Base-by-base conservation (phyloP, 768 basidiomycete genomes). In the Tylopilus cervinicoccineus region DNA sequence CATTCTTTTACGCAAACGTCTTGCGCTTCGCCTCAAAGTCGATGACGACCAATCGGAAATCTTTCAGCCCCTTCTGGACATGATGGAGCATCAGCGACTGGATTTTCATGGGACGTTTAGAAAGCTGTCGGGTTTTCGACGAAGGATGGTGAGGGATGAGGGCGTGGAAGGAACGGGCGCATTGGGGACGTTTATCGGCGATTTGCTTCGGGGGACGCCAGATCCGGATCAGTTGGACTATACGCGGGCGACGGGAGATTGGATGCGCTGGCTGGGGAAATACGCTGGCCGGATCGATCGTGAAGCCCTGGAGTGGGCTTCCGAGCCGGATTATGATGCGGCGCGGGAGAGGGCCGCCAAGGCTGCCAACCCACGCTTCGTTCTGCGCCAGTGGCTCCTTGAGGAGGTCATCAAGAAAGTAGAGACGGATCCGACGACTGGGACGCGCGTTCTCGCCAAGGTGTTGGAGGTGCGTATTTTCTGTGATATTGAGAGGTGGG, bases 301-400 rank as follows among this genome's bases (percentile, higher is more conserved):
- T 22, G 85, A 86, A 59, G 52, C 50, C 2, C 69, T 56, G 0
- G 73, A 79, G 49, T 80, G 82, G 79, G 53, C 29, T 46, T 57
- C n/a, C 20, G 63, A 57, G 16, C 47, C 34, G 22, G 73, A 76
- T 34, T 60, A 73, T 29, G 77, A 80, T 40, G 68, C 52, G 1
- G 76, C 75, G 51, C 70, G 84, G 43, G 67, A 73, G 49, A 66
- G 60, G 13, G 80, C 74, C 29, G 77, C 80, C 70, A 76, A 72
- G 52, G 64, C 53, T 20, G 81, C 75, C 24, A 99, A 99, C 63
- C 96, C 96, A 16, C 75, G 93, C 29, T 98, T 99, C 67, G 83
- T 95, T 28, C 68, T 98, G 50, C 74, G 96, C 51, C 96, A 98
- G 68, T 98, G 96, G 96, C 71, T 98, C 9, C 74, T 99, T 28